phyloP scores from a whole-genome alignment of 1,284 basidiomycete species.

The Apiotrichum porosum region DNA sequence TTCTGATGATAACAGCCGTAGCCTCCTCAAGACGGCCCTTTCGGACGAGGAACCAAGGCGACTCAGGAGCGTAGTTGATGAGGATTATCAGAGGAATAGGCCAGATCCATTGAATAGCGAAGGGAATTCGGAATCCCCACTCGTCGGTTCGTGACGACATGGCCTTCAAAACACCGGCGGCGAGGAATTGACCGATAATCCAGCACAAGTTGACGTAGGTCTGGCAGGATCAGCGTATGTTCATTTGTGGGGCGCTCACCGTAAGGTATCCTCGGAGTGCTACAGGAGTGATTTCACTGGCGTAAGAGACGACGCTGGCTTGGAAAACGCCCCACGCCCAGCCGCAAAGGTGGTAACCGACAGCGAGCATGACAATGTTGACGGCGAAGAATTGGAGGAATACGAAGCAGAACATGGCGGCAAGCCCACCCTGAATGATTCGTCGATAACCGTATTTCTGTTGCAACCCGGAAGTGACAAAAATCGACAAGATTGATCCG shows the following conservation, averaged over 20 bases:
- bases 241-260: slow-evolving; percentile 35
- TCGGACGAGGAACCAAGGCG: slow-evolving; percentile 35
- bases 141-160: slow-evolving; percentile 1
- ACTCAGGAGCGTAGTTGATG: slow-evolving; percentile 26
- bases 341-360: slow-evolving; percentile 32
- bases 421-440: slow-evolving; percentile 24
- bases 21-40: slow-evolving; percentile 27
- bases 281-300: slow-evolving; percentile 43
- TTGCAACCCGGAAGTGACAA: slow-evolving; percentile 18
- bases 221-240: slow-evolving; percentile 19
- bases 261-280: slow-evolving; percentile 41
- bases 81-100: slow-evolving; percentile 26
- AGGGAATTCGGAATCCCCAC: slow-evolving; percentile 46
- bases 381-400: slow-evolving; percentile 46
- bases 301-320: slow-evolving; percentile 28
- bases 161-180: slow-evolving; percentile 6
- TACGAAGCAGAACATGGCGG: slow-evolving; percentile 31
- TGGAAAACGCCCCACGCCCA: slow-evolving; percentile 50
- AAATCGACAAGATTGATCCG: slow-evolving; percentile 7
- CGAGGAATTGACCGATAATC: slow-evolving; percentile 40
- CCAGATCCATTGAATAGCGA: slow-evolving; percentile 49
- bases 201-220: slow-evolving; percentile 47
- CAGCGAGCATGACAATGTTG: slow-evolving; percentile 13
- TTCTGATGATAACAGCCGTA: slow-evolving; percentile 13
- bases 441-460: slow-evolving; percentile 25